Percentiles rank a stretch among this genome's conserved stretches.
Evolutionary conservation across 257 asterid species (phyloP).

Genomic region (Solanum ahanhuiri): DNA sequence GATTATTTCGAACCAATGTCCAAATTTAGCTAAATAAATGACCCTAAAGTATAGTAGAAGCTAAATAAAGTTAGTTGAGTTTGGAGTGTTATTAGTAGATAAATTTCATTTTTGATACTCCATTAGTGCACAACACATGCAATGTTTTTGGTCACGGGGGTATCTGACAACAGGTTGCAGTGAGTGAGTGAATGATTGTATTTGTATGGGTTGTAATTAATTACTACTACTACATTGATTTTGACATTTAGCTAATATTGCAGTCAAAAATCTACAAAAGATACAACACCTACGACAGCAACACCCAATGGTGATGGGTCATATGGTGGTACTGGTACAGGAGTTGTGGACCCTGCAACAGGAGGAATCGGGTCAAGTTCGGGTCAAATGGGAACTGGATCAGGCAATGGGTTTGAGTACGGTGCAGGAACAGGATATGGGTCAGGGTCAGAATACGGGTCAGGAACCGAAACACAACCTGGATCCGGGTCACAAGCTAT

Average conservation of each 20-base stretch:
- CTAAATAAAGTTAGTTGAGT: not conserved
- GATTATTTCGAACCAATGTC: not conserved
- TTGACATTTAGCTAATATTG: slow-evolving; percentile 1
- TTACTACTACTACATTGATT: not conserved
- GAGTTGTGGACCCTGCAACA: not conserved
- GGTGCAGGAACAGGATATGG: not conserved
- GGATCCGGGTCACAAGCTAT: slow-evolving; percentile 44
- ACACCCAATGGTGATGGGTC: slow-evolving; percentile 22
- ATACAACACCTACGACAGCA: slow-evolving; percentile 41
- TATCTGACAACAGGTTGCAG: not conserved
- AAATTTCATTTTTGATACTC: not conserved
- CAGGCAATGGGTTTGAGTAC: slow-evolving; percentile 7
- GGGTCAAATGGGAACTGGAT: slow-evolving; percentile 14
- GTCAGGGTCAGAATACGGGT: slow-evolving; percentile 4
- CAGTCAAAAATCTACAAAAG: slow-evolving; percentile 87
- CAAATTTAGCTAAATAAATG: not conserved
- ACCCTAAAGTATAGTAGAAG: not conserved
- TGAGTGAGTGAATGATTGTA: not conserved
- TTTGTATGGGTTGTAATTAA: not conserved
- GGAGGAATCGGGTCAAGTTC: slow-evolving; percentile 23
- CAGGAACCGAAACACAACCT: slow-evolving; percentile 9
- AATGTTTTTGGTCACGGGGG: not conserved
- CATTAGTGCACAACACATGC: not conserved
- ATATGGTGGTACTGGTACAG: not conserved
- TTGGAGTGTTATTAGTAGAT: not conserved